Conservation (phyloP, 2,329 filamentous ascomycete genomes). For the Neurospora sp. region DNA sequence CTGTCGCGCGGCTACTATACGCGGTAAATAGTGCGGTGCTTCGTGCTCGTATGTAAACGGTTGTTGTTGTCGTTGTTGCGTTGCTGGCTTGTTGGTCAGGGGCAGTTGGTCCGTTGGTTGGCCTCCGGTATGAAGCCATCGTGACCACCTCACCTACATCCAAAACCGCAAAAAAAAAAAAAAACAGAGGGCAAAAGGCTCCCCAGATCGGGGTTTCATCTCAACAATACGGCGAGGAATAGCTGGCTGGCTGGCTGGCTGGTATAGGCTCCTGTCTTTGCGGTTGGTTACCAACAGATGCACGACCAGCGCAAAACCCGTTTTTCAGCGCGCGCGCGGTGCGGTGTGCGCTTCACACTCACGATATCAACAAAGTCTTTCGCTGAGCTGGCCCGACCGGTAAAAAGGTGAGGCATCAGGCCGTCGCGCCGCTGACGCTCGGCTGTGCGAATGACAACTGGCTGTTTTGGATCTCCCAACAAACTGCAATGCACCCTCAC, state of each 20-base stretch:
- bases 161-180: background rate
- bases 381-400: background rate
- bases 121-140: background rate
- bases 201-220: background rate
- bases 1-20: background rate
- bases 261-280: background rate
- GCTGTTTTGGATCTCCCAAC: background rate
- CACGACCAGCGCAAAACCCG: background rate
- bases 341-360: background rate
- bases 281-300: background rate
- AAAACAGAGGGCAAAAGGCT: background rate
- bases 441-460: too few relatives aligned
- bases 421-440: background rate
- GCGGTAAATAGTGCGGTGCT: background rate
- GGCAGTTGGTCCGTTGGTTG: background rate
- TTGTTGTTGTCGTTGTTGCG: background rate
- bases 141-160: conserved; percentile 1
- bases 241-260: background rate
- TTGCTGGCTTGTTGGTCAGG: background rate
- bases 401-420: background rate
- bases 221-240: background rate
- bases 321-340: background rate
- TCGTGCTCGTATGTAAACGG: background rate
- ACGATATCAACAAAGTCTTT: background rate
- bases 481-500: background rate